Evolutionary conservation across 2,329 filamentous ascomycete genomes (phyloP).

Genomic region (Aspergillus thermomutatus): DNA sequence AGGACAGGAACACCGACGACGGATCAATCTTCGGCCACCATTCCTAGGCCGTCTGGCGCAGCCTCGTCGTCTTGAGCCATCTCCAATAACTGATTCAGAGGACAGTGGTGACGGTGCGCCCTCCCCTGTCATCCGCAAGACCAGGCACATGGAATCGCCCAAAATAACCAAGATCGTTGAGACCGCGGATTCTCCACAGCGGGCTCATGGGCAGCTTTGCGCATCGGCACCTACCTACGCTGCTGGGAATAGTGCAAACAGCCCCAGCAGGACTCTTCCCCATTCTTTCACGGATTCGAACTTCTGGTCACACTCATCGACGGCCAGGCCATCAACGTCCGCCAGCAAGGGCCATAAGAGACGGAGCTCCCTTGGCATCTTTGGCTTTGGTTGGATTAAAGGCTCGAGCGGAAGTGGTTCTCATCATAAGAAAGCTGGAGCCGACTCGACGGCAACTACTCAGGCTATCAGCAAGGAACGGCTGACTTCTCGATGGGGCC

Average conservation of each 20-base stretch:
- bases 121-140: constrained; percentile 33
- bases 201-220: constrained; percentile 12
- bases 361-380: constrained; percentile 35
- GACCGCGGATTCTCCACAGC: constrained; percentile 11
- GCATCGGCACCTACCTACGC: constrained; percentile 16
- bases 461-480: constrained; percentile 10
- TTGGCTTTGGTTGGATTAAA: constrained; percentile 42
- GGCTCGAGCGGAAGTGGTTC: constrained; percentile 24
- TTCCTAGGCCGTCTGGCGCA: constrained; percentile 33
- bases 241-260: constrained; percentile 6
- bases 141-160: constrained; percentile 16
- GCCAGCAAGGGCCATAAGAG: constrained; percentile 33
- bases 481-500: constrained; percentile 11
- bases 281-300: constrained; percentile 28
- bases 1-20: constrained; percentile 26
- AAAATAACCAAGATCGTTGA: constrained; percentile 8
- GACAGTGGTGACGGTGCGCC: constrained; percentile 32
- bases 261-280: constrained; percentile 15
- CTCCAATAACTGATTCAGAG: constrained; percentile 22
- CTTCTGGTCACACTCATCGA: constrained; percentile 14
- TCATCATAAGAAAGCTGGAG: constrained; percentile 16
- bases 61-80: constrained; percentile 23
- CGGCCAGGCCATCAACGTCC: constrained; percentile 24
- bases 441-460: constrained; percentile 3
- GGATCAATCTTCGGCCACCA: constrained; percentile 33